phyloP scores from a whole-genome alignment of 2,329 filamentous ascomycete genomes.

The Zymoseptoria brevis region DNA sequence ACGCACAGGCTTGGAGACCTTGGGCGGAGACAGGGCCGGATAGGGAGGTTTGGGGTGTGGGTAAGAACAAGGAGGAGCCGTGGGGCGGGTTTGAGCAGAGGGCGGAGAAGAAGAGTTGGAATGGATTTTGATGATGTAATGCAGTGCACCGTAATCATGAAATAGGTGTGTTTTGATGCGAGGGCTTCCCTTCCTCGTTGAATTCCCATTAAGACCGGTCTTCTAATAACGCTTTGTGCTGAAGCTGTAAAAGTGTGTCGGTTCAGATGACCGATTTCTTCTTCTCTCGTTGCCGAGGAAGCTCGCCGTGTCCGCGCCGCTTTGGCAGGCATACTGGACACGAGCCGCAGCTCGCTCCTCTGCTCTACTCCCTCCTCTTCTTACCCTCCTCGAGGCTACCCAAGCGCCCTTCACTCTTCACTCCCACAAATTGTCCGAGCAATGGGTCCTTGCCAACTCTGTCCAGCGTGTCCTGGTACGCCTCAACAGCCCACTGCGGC shows the following conservation, averaged over 20 bases:
- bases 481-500: conserved; percentile 75
- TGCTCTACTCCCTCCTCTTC: conserved; percentile 77
- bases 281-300: no score
- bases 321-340: no score
- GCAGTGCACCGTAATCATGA: no score
- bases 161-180: no score
- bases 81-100: neutral
- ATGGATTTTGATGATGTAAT: neutral
- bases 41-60: neutral
- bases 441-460: conserved; percentile 76
- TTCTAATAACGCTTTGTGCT: neutral
- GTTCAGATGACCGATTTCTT: neutral
- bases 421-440: conserved; percentile 65
- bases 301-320: no score
- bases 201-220: neutral
- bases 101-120: neutral
- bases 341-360: no score
- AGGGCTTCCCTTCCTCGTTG: no score
- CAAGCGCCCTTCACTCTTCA: conserved; percentile 72
- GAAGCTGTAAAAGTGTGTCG: neutral
- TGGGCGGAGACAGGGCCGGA: neutral
- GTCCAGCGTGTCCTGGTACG: conserved; percentile 76
- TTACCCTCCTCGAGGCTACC: conserved; percentile 92
- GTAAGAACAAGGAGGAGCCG: neutral
- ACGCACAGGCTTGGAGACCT: neutral